These are phyloP conservation scores for Pichia sp. DNA, from an alignment of 1,139 yeast species.

Conservation along the genomic window DNA sequence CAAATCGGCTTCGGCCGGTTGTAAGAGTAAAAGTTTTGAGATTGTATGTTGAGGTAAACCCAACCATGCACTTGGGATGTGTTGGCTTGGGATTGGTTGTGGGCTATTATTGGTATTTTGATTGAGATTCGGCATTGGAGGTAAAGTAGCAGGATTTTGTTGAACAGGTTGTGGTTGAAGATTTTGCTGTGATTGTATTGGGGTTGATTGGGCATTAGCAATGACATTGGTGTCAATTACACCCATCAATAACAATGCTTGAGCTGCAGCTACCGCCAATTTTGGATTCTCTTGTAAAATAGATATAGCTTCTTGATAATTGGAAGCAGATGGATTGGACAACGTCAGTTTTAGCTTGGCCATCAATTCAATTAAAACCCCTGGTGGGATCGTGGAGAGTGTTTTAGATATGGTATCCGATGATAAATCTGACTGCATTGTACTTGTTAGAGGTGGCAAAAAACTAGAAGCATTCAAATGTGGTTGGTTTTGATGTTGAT, in stretches of 20 bases:
- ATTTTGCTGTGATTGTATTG: slow-evolving; percentile 3
- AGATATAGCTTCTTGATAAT: slow-evolving; percentile 39
- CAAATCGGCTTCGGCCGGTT: slow-evolving; percentile 53
- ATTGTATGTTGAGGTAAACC: slow-evolving; percentile 41
- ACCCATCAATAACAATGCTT: slow-evolving; percentile 71
- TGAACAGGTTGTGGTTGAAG: slow-evolving; percentile 4
- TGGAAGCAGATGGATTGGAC: slow-evolving; percentile 30
- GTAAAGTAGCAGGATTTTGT: neutral
- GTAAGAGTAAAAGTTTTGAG: slow-evolving; percentile 37
- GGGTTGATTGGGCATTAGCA: slow-evolving; percentile 30
- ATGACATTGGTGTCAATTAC: slow-evolving; percentile 59
- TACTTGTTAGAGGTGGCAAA: slow-evolving; percentile 37
- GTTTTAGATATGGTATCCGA: slow-evolving; percentile 46
- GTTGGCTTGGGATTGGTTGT: slow-evolving; percentile 9
- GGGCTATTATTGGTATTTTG: neutral
- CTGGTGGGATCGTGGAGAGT: slow-evolving; percentile 57
- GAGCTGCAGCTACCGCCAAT: slow-evolving; percentile 59
- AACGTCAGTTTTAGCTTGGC: slow-evolving; percentile 50
- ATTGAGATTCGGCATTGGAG: neutral
- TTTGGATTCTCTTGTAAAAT: slow-evolving; percentile 33
- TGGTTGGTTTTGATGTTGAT: neutral
- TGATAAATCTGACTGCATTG: slow-evolving; percentile 32
- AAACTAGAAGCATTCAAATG: slow-evolving; percentile 32
- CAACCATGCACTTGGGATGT: slow-evolving; percentile 36
- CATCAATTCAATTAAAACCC: slow-evolving; percentile 57